Evolutionary conservation across 306 rosid genomes (phyloP).

Genomic region (Fragaria ananassa): DNA sequence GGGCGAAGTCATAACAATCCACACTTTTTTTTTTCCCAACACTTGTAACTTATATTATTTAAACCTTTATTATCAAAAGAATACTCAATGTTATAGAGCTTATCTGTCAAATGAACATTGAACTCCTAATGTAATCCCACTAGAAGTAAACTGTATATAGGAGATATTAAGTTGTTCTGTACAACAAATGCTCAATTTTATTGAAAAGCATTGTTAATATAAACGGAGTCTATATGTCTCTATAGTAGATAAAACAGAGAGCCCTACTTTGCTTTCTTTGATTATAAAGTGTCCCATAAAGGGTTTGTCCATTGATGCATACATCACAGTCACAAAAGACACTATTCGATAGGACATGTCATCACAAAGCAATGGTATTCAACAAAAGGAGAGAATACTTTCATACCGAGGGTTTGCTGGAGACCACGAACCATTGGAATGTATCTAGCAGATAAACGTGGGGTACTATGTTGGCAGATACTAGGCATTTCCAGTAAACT

Average conservation of each 20-base stretch:
- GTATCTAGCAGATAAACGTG: conserved; percentile 79
- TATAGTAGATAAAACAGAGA: background rate
- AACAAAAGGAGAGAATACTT: conserved; percentile 20
- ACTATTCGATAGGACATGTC: background rate
- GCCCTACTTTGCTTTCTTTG: conserved; percentile 3
- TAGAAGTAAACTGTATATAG: background rate
- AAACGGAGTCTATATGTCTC: background rate
- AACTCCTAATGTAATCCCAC: background rate
- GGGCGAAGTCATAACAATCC: no score
- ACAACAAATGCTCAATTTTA: background rate
- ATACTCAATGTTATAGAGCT: background rate
- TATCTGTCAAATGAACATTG: background rate
- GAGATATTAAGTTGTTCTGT: background rate
- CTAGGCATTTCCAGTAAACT: conserved; percentile 61
- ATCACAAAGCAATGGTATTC: conserved; percentile 1
- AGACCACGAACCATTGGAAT: conserved; percentile 73
- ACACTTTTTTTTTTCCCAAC: no score
- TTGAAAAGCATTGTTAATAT: no score
- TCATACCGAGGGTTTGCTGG: conserved; percentile 81
- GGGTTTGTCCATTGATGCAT: background rate
- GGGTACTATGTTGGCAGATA: conserved; percentile 62
- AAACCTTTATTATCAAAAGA: background rate
- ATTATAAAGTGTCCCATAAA: background rate
- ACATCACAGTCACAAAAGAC: background rate
- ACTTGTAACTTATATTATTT: background rate